These are phyloP conservation scores for Aspergillus baeticus DNA, from an alignment of 495 filamentous ascomycete genomes.

Conservation along the genomic window DNA sequence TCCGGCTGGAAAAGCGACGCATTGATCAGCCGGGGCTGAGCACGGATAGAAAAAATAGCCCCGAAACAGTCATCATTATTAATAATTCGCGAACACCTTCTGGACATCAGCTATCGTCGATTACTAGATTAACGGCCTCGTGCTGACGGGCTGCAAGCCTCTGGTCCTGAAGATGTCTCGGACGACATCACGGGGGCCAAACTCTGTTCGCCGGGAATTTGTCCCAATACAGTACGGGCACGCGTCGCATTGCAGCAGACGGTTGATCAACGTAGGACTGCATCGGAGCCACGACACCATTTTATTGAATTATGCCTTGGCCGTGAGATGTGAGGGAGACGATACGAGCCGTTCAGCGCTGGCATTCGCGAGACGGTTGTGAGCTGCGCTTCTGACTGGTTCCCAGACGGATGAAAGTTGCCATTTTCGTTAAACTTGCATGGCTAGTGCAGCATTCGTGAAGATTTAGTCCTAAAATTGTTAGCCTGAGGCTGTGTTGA, in stretches of 20 bases:
- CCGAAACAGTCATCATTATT: constrained; percentile 7
- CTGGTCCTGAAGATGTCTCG: not conserved
- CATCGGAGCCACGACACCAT: too few species aligned
- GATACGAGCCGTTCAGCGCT: constrained; percentile 13
- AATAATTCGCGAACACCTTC: not conserved
- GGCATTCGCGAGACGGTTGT: constrained; percentile 7
- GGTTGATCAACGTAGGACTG: not conserved
- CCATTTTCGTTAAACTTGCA: constrained; percentile 2
- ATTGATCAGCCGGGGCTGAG: constrained; percentile 13
- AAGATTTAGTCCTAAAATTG: not conserved
- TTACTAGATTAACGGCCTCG: not conserved
- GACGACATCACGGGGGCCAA: constrained; percentile 8
- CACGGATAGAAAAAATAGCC: constrained; percentile 7
- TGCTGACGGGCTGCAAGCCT: constrained; percentile 15
- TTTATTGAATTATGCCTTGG: too few species aligned
- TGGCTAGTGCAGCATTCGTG: not conserved
- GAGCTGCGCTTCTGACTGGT: not conserved
- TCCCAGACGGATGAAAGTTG: constrained; percentile 1
- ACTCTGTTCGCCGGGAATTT: not conserved
- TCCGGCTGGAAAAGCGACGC: not conserved
- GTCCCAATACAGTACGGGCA: not conserved
- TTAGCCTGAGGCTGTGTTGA: constrained; percentile 21
- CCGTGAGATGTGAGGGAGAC: too few species aligned
- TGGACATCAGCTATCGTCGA: not conserved
- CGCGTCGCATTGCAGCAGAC: not conserved